Percentiles rank a stretch among this genome's conserved stretches.
Evolutionary conservation across 2,329 filamentous ascomycete species (phyloP).

Genomic region (Colletotrichum chrysophilum): DNA sequence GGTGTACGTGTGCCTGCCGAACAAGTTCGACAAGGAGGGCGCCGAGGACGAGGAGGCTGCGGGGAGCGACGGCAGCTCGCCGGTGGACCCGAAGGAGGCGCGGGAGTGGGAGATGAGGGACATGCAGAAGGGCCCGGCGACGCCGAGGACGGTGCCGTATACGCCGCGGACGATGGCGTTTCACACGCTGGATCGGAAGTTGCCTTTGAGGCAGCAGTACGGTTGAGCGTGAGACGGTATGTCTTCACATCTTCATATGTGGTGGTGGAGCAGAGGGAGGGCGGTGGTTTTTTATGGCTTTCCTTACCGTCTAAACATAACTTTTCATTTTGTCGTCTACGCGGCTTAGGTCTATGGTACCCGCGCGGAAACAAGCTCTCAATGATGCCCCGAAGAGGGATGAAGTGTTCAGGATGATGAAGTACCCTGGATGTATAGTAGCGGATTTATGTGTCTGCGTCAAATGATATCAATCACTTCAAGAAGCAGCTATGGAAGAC

Average conservation of each 20-base stretch:
- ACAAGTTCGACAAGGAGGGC: constrained; percentile 56
- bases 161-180: constrained; percentile 74
- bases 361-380: not conserved
- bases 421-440: not conserved
- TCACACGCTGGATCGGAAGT: constrained; percentile 63
- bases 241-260: not conserved
- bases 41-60: constrained; percentile 41
- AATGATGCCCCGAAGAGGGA: not conserved
- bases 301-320: not conserved
- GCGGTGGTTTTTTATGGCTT: not conserved
- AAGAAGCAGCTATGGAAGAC: not conserved
- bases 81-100: constrained; percentile 38
- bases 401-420: not conserved
- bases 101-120: constrained; percentile 64
- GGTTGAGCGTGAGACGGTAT: not conserved
- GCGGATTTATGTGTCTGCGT: not conserved
- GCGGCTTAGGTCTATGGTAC: not conserved
- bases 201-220: constrained; percentile 52
- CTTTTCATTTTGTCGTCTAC: not conserved
- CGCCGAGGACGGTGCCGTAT: constrained; percentile 51
- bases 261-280: not conserved
- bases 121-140: constrained; percentile 47
- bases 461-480: not conserved
- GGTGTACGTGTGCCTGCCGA: constrained; percentile 63
- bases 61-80: constrained; percentile 29